phyloP scores from a whole-genome alignment of 495 filamentous ascomycete species.

The Astrocystis sublimbata region DNA sequence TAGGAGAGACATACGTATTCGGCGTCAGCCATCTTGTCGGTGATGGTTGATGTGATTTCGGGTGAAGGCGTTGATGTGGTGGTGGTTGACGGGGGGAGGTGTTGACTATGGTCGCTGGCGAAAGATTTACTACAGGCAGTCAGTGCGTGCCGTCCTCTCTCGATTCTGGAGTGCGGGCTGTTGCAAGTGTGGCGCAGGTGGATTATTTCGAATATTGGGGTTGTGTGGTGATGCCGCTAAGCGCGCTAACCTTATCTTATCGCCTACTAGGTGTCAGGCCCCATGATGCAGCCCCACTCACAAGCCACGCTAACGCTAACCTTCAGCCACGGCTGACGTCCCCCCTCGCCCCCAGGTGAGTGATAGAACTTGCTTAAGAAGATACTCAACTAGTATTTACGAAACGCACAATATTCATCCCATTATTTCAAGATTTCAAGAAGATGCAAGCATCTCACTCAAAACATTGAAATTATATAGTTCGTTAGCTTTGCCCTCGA shows the following conservation, averaged over 20 bases:
- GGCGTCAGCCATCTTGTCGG: constrained; percentile 87
- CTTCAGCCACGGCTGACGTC: not conserved
- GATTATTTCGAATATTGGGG: constrained; percentile 31
- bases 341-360: no score
- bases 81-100: constrained; percentile 55
- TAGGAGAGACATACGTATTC: constrained; percentile 74
- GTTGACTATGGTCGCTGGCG: constrained; percentile 28
- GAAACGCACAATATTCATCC: no score
- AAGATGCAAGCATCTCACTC: no score
- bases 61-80: constrained; percentile 43
- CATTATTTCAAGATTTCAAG: no score
- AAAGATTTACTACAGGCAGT: no score
- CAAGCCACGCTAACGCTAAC: no score
- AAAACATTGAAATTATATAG: no score
- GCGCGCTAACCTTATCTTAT: constrained; percentile 14
- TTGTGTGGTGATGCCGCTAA: constrained; percentile 6
- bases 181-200: constrained; percentile 22
- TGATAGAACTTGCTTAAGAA: no score
- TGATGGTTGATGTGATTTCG: constrained; percentile 44
- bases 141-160: no score
- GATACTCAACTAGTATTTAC: no score
- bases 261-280: not conserved
- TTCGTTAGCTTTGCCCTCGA: no score
- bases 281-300: not conserved
- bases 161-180: constrained; percentile 15